Percentiles rank a stretch among this genome's conserved stretches.
phyloP scores from a whole-genome alignment of 1,284 basidiomycete genomes.

The Moesziomyces sp. region DNA sequence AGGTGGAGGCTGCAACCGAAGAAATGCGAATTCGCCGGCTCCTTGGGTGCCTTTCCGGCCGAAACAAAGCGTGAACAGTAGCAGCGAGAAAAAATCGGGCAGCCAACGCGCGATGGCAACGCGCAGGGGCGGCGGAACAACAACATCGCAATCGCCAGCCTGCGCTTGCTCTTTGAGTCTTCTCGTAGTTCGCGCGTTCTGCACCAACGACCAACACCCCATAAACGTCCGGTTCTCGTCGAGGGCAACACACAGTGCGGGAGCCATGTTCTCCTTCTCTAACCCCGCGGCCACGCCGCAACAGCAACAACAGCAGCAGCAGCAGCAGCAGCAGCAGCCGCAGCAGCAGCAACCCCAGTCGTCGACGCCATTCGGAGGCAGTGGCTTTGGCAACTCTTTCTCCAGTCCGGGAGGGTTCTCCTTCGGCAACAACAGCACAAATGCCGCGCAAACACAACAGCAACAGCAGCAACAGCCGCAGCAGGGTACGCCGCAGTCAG shows the following conservation, averaged over 20 bases:
- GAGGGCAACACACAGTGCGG: not conserved
- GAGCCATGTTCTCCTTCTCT: conserved; percentile 37
- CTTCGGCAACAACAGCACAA: conserved; percentile 21
- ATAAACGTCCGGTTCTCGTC: not conserved
- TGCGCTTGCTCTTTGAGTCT: no score
- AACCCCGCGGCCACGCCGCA: conserved; percentile 26
- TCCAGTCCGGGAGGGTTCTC: conserved; percentile 37
- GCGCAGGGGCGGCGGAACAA: no score
- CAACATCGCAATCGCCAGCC: no score
- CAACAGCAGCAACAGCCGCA: conserved; percentile 32
- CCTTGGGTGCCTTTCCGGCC: no score
- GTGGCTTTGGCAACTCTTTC: conserved; percentile 32
- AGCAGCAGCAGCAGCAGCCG: conserved; percentile 21
- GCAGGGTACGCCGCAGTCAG: conserved; percentile 20
- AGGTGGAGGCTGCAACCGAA: no score
- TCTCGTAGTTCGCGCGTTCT: not conserved
- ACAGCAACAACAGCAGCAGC: conserved; percentile 17
- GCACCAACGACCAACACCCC: not conserved
- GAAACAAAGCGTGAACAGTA: no score
- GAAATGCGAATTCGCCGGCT: no score
- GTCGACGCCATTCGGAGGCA: conserved; percentile 31
- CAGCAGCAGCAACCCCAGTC: conserved; percentile 28
- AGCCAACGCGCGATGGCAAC: no score
- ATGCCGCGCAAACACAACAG: conserved; percentile 12
- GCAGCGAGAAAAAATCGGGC: no score